Percentiles rank a stretch among this genome's conserved stretches.
Conservation (phyloP, 257 asterid genomes). For the Solanum piurae region DNA sequence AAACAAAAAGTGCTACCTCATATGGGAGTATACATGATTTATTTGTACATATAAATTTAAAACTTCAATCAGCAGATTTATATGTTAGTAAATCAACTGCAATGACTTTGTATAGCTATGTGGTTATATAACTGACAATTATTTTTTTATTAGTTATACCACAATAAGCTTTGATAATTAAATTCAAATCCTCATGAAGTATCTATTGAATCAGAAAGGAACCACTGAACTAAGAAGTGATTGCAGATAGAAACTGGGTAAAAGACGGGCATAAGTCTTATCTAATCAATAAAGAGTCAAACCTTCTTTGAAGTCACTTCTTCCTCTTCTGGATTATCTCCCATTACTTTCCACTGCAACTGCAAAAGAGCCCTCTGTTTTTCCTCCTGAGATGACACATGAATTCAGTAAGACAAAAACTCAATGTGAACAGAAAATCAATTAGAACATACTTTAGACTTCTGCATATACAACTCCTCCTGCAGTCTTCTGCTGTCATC, state of each 20-base stretch:
- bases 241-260: background rate
- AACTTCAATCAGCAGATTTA: background rate
- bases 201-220: background rate
- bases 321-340: constrained; percentile 71
- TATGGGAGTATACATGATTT: background rate
- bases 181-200: background rate
- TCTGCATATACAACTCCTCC: constrained; percentile 82
- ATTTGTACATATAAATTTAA: background rate
- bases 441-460: constrained; percentile 49
- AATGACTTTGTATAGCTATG: background rate
- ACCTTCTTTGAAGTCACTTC: constrained; percentile 98
- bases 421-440: background rate
- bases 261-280: background rate
- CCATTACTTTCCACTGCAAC: constrained; percentile 95
- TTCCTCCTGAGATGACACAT: constrained; percentile 63
- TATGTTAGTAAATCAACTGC: background rate
- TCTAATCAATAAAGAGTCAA: background rate
- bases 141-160: background rate
- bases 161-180: background rate
- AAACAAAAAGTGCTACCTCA: background rate
- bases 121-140: background rate
- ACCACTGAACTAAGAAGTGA: background rate
- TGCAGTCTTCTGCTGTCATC: constrained; percentile 72
- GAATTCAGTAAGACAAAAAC: constrained; percentile 5
- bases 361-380: constrained; percentile 80